A percentile compares a stretch with the other conserved stretches of the same genome.
Evolutionary conservation across 106 monocot genomes (phyloP).

Genomic region (Agapanthus africanus): DNA sequence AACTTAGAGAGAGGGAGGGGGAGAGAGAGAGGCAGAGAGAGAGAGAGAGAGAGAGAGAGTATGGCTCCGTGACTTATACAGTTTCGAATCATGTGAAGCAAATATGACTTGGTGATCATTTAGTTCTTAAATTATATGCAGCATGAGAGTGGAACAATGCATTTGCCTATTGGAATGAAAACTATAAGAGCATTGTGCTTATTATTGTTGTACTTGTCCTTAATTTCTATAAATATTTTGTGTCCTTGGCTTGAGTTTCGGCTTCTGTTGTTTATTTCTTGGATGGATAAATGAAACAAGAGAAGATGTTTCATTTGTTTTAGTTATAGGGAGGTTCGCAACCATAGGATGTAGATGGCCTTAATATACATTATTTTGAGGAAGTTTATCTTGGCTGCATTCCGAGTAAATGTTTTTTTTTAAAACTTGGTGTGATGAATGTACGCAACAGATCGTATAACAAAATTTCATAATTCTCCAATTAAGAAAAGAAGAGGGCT

Average conservation of each 20-base stretch:
- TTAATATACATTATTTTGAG: not conserved
- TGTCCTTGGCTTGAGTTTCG: not conserved
- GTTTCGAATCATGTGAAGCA: not conserved
- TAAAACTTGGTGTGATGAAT: not conserved
- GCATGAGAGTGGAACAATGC: not conserved
- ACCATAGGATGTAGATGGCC: not conserved
- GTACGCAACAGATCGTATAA: not conserved
- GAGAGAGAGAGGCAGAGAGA: too few species aligned
- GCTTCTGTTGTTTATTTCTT: not conserved
- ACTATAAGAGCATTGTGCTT: not conserved
- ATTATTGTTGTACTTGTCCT: not conserved
- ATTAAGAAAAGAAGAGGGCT: not conserved
- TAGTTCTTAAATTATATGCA: not conserved
- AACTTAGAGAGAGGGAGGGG: too few species aligned
- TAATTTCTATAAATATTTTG: not conserved
- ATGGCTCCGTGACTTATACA: not conserved
- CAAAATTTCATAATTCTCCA: not conserved
- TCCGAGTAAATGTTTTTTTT: not conserved
- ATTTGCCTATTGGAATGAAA: too few species aligned
- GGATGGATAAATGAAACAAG: not conserved
- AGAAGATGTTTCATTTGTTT: not conserved
- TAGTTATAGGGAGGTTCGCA: not conserved
- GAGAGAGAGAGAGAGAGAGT: too few species aligned
- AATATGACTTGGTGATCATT: not conserved
- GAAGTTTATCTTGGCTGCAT: not conserved